Percentiles rank a stretch among this genome's conserved stretches.
These are phyloP conservation scores for Orbilia blumenaviensis DNA, from an alignment of 2,329 filamentous ascomycete genomes.

Conservation along the genomic window DNA sequence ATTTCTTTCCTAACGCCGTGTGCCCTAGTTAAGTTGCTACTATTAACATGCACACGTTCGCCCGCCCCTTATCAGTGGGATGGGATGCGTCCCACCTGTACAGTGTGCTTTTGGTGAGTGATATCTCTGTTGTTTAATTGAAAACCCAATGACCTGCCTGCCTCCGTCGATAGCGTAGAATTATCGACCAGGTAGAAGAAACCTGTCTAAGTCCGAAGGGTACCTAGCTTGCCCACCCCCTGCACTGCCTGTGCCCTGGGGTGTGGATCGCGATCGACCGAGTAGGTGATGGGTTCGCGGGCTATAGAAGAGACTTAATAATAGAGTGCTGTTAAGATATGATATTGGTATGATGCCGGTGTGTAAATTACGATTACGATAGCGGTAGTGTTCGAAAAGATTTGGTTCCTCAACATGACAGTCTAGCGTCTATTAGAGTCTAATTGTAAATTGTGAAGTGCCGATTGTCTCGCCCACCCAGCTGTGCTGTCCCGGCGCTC, in stretches of 20 bases:
- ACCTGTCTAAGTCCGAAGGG: slow-evolving; percentile 21
- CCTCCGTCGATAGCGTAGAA: slow-evolving; percentile 27
- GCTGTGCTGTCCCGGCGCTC: too few species aligned
- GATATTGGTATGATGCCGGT: not conserved
- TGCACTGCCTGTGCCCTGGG: slow-evolving; percentile 14
- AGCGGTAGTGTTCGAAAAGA: not conserved
- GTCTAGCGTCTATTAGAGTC: too few species aligned
- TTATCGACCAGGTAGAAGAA: slow-evolving; percentile 30
- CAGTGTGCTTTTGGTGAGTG: slow-evolving; percentile 8
- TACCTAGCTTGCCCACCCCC: slow-evolving; percentile 9
- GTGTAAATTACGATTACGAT: slow-evolving; percentile 7
- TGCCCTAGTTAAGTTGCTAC: slow-evolving; percentile 19
- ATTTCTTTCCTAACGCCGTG: slow-evolving; percentile 37
- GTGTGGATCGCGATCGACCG: slow-evolving; percentile 48
- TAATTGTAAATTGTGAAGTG: slow-evolving; percentile 17
- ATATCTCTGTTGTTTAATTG: slow-evolving; percentile 30
- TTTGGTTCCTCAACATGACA: not conserved
- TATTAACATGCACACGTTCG: not conserved
- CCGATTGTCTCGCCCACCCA: not conserved
- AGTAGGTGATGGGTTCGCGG: not conserved
- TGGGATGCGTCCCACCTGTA: slow-evolving; percentile 6
- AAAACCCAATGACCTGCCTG: not conserved
- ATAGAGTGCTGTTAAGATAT: slow-evolving; percentile 2
- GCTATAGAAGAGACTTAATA: slow-evolving; percentile 20
- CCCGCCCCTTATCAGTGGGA: slow-evolving; percentile 40